phyloP scores from a whole-genome alignment of 2,329 filamentous ascomycete genomes.

The Raffaelea arxii region DNA sequence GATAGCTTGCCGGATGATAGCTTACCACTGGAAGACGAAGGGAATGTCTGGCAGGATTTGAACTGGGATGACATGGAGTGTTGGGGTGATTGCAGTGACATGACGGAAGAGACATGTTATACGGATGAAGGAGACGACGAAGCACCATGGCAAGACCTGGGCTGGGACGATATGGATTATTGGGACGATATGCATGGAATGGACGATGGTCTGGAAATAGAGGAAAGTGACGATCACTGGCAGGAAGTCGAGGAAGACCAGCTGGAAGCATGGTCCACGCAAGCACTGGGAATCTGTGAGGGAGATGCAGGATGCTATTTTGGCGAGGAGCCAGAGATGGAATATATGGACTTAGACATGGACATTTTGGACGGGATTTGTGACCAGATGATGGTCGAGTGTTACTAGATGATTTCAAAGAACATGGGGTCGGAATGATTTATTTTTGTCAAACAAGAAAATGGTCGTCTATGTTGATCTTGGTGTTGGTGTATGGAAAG shows the following conservation, averaged over 20 bases:
- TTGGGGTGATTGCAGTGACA: too few species aligned
- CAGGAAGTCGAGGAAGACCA: conserved; percentile 4
- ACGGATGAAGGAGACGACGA: too few species aligned
- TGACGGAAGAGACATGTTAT: neutral
- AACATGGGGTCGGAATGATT: too few species aligned
- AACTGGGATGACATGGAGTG: too few species aligned
- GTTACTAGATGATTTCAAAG: too few species aligned
- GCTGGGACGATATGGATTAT: neutral
- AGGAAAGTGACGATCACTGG: conserved; percentile 2
- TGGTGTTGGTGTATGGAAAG: neutral
- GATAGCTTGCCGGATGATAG: too few species aligned
- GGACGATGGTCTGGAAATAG: neutral
- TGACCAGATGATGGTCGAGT: too few species aligned
- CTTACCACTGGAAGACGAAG: too few species aligned
- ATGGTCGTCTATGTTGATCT: neutral
- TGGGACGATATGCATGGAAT: neutral
- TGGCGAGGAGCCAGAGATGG: neutral
- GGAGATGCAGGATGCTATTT: neutral
- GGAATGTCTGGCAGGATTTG: neutral
- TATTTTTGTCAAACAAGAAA: too few species aligned
- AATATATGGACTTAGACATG: conserved; percentile 3
- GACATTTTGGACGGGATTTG: conserved; percentile 1
- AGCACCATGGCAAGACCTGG: too few species aligned
- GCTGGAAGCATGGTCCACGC: conserved; percentile 4
- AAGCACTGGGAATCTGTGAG: too few species aligned